Evolutionary conservation across 2,329 filamentous ascomycete genomes (phyloP), one percentile per base, ranked within the genome.

Genomic region (Sporothrix variecibatus): DNA sequence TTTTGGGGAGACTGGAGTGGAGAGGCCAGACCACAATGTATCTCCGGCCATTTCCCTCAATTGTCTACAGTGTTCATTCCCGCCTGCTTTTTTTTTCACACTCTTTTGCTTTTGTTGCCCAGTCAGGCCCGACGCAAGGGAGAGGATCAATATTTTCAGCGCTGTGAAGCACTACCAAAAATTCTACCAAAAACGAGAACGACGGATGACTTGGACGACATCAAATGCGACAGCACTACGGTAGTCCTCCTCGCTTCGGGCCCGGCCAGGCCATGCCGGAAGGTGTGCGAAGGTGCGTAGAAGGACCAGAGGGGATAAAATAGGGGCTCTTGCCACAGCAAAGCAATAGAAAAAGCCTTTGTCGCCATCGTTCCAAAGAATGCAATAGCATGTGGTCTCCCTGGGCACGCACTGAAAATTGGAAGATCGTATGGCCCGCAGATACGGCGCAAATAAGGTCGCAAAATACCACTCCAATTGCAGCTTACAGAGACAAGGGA

Each of bases 81-180:
- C 38, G 23, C 51, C 20, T n/a, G 46, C 3, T 38, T 20, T 51
- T 38, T n/a, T 20, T 38, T 2, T 34, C 34, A 34, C 34, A 34
- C 34, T 34, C 34, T 34, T 8, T 8, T 34, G 8, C 7, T 5
- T 23, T 46, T 56, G 71, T 65, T 72, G 71, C 71, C 71, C 46
- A 64, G 72, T 73, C 72, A 69, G 62, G 38, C 49, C 26, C 38
- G 56, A 73, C 58, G 71, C 71, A 72, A 72, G 71, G 71, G 71
- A 62, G 71, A 51, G 38, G 72, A 46, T 58, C 60, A 28, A 70
- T 43, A 62, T 74, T 51, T 53, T 43, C 43, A 69, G 46, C 28
- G 20, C 34, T 20, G 28, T 9, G n/a, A 64, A 9, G 60, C 5
- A 64, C 17, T 6, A 8, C 23, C n/a, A 56, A 56, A 28, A 26